These are phyloP conservation scores for Primulina eburnea DNA, from an alignment of 257 asterid species.

Conservation along the genomic window DNA sequence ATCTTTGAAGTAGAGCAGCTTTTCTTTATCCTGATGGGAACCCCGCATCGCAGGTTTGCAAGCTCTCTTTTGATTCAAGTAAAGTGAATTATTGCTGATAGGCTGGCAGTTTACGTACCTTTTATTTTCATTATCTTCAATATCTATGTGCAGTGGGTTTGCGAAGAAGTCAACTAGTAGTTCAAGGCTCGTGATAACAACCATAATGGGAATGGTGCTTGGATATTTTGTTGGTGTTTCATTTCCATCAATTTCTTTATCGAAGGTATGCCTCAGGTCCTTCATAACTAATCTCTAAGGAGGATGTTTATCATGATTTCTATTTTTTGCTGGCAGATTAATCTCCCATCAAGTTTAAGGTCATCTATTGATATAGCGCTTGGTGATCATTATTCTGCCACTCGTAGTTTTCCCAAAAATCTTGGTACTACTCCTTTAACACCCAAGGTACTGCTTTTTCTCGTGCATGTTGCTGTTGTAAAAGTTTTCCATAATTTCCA, in stretches of 20 bases:
- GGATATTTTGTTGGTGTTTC: slow-evolving; percentile 94
- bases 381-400: slow-evolving; percentile 33
- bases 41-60: slow-evolving; percentile 70
- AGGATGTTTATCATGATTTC: slow-evolving; percentile 5
- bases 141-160: slow-evolving; percentile 64
- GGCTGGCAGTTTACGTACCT: slow-evolving; percentile 13
- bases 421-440: slow-evolving; percentile 84
- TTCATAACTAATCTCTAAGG: slow-evolving; percentile 12
- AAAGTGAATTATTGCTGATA: slow-evolving; percentile 4
- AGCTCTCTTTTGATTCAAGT: slow-evolving; percentile 17
- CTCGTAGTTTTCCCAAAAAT: slow-evolving; percentile 88
- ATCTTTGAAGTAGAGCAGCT: slow-evolving; percentile 60
- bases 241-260: slow-evolving; percentile 77
- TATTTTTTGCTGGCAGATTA: slow-evolving; percentile 50
- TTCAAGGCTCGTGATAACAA: slow-evolving; percentile 67
- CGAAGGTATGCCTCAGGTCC: slow-evolving; percentile 51
- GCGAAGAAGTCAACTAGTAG: slow-evolving; percentile 67
- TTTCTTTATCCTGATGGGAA: slow-evolving; percentile 60
- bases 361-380: slow-evolving; percentile 63
- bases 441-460: slow-evolving; percentile 69
- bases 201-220: slow-evolving; percentile 85
- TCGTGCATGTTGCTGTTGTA: slow-evolving; percentile 5
- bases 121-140: neutral
- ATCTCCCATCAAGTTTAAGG: slow-evolving; percentile 70
- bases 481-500: neutral